Evolutionary conservation across 73 alveolate species (phyloP).

Genomic region (Symbiodinium natans): DNA sequence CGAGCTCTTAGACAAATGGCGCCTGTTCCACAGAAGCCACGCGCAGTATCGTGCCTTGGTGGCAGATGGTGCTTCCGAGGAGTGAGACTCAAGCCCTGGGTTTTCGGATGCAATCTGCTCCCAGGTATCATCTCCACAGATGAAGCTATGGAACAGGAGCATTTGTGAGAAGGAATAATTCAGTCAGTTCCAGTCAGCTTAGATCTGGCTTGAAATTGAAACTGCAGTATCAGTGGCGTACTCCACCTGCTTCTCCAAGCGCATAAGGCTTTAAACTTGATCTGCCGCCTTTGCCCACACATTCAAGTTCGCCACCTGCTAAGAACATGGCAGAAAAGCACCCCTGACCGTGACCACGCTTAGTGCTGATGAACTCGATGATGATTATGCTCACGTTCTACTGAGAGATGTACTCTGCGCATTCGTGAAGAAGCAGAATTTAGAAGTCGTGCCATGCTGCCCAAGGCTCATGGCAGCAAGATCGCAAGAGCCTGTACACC

Average conservation of each 20-base stretch:
- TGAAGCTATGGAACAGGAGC: slow-evolving; percentile 94
- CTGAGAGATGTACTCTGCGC: background rate
- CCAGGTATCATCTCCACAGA: slow-evolving; percentile 91
- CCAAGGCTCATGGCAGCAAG: background rate
- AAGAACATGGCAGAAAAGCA: no score
- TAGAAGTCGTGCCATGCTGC: background rate
- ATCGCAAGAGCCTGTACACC: no score
- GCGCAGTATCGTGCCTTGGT: slow-evolving; percentile 49
- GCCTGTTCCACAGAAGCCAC: slow-evolving; percentile 79
- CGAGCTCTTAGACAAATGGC: slow-evolving; percentile 77
- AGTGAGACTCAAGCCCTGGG: background rate
- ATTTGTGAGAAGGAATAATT: slow-evolving; percentile 2
- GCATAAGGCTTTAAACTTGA: no score
- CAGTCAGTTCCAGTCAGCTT: no score
- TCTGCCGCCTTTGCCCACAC: no score
- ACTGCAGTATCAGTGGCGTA: no score
- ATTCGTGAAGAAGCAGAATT: background rate
- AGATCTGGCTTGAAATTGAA: no score
- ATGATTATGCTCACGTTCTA: no score
- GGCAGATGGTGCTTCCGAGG: background rate
- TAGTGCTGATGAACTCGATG: no score
- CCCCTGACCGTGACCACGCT: no score
- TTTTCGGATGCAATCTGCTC: background rate
- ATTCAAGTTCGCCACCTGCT: no score
- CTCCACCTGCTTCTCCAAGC: no score